Percentiles rank a stretch among this genome's conserved stretches.
phyloP scores from a whole-genome alignment of 1,139 yeast species.

The Saccharomyces hybrid region DNA sequence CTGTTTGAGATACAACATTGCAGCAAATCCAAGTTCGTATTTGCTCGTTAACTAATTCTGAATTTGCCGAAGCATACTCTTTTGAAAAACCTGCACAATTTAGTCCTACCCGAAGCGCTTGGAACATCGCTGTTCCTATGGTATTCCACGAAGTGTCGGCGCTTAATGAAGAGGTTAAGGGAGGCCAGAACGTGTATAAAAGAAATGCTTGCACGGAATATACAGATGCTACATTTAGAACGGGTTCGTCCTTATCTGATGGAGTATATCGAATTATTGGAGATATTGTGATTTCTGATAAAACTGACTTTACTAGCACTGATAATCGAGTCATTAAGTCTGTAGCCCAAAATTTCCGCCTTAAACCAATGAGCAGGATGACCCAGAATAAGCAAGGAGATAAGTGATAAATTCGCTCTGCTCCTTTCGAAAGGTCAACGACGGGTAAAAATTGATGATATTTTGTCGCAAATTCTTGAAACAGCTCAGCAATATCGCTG shows the following conservation, averaged over 20 bases:
- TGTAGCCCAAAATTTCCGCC: slow-evolving; percentile 39
- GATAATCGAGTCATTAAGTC: slow-evolving; percentile 48
- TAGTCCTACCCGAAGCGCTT: slow-evolving; percentile 83
- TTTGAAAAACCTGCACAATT: slow-evolving; percentile 64
- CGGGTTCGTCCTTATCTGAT: slow-evolving; percentile 65
- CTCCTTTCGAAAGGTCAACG: slow-evolving; percentile 74
- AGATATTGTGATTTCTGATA: slow-evolving; percentile 82
- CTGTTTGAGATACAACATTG: slow-evolving; percentile 79
- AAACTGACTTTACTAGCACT: slow-evolving; percentile 62
- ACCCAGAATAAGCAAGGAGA: slow-evolving; percentile 95
- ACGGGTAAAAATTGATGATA: slow-evolving; percentile 86
- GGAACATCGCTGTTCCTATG: slow-evolving; percentile 83
- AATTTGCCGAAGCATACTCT: slow-evolving; percentile 43
- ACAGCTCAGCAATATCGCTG: slow-evolving; percentile 57
- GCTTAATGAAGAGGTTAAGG: slow-evolving; percentile 83
- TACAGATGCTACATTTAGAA: slow-evolving; percentile 83
- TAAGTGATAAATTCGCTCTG: slow-evolving; percentile 65
- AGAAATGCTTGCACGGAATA: slow-evolving; percentile 90
- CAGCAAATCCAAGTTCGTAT: slow-evolving; percentile 89
- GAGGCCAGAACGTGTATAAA: slow-evolving; percentile 91
- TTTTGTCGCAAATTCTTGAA: slow-evolving; percentile 57
- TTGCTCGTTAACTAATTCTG: slow-evolving; percentile 61
- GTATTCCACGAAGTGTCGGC: slow-evolving; percentile 97
- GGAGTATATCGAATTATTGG: slow-evolving; percentile 84
- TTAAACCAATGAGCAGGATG: slow-evolving; percentile 71